Evolutionary conservation across 495 filamentous ascomycete genomes (phyloP), one percentile per base, ranked within the genome.

Genomic region (Hypomontagnella monticulosa): DNA sequence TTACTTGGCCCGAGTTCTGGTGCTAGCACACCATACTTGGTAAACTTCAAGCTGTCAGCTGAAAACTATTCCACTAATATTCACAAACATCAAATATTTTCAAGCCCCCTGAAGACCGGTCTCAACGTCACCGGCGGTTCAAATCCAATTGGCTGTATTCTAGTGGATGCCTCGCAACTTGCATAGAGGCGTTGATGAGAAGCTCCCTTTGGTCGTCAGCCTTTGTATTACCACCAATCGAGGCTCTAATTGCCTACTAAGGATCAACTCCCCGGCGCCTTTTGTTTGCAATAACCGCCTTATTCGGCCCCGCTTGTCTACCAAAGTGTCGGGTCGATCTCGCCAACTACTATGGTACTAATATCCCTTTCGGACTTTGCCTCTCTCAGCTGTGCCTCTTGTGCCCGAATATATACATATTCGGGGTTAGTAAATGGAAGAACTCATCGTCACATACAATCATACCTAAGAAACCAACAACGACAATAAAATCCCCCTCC

Each of bases 311-410:
- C 58, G 64, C 59, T 47, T 58, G 38, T 51, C 43, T 63, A 59
- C 66, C 66, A 18, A 63, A 14, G 18, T 55, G 43, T 60, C 59
- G 66, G 66, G 66, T 68, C 66, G 55, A 55, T 63, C 53, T 59
- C 53, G 20, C 53, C 55, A 67, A 68, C 54, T 38, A 42, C n/a
- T n/a, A n/a, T n/a, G n/a, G n/a, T n/a, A n/a, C 11, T 34, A 56
- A 14, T 44, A 68, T 63, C 65, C 59, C 65, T 68, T 68, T 56
- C 65, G 65, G 59, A 60, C 43, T 38, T 63, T 58, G 38, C 37
- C 63, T 59, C 56, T 30, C 27, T 41, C 37, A 47, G 56, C 34
- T 38, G 37, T 51, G 37, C 38, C 41, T 51, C 48, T 52, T 55
- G 32, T 55, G 32, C 36, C 54, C 59, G 65, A 57, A 60, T 41